Conservation (phyloP, 148 eudicot species). For the Diospyros lotus region DNA sequence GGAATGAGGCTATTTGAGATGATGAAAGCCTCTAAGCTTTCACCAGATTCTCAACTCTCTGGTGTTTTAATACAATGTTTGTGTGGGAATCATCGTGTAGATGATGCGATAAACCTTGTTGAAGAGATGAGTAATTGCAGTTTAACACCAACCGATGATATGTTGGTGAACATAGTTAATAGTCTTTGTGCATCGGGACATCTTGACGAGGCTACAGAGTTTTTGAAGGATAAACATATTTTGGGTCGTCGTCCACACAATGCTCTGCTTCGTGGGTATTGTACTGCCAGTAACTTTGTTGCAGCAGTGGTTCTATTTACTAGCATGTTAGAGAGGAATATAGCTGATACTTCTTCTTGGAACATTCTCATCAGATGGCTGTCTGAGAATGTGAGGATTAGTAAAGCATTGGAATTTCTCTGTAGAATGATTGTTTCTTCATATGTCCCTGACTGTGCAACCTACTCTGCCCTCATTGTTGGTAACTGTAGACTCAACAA, state of each 20-base stretch:
- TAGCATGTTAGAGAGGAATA: conserved; percentile 37
- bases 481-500: conserved; percentile 47
- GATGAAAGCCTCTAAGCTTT: conserved; percentile 44
- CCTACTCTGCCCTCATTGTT: conserved; percentile 57
- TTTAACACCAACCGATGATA: conserved; percentile 31
- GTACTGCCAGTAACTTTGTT: conserved; percentile 25
- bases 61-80: conserved; percentile 39
- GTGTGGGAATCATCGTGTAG: conserved; percentile 28
- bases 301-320: conserved; percentile 33
- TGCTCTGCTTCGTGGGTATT: conserved; percentile 48
- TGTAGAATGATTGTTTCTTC: conserved; percentile 55
- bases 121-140: conserved; percentile 41
- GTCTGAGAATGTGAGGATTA: conserved; percentile 26
- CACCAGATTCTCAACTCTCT: conserved; percentile 36
- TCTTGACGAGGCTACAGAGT: conserved; percentile 33
- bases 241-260: conserved; percentile 41
- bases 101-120: conserved; percentile 43
- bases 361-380: conserved; percentile 50
- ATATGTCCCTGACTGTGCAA: conserved; percentile 42
- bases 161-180: conserved; percentile 32
- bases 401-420: conserved; percentile 38
- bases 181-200: conserved; percentile 38
- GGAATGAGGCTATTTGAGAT: conserved; percentile 39
- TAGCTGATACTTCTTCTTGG: conserved; percentile 48
- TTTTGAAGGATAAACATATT: conserved; percentile 38